Base-by-base conservation (phyloP, 2,329 filamentous ascomycete genomes). In the Aureobasidium sp. region DNA sequence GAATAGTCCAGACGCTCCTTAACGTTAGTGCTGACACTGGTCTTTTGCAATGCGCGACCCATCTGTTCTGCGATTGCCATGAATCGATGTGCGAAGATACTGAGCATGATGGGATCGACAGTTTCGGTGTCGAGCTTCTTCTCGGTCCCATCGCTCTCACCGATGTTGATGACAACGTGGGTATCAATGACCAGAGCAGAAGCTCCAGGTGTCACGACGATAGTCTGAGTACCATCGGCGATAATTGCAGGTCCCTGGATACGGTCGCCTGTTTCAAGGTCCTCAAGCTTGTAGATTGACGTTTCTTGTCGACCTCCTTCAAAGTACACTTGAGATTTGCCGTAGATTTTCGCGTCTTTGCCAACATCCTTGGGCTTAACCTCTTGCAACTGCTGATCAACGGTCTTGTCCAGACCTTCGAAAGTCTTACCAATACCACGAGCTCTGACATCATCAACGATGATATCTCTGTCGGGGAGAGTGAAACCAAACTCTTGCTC, bases 401-500 rank as follows among this genome's bases (percentile, higher is more conserved):
- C 89, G 0, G 89, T 93, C 77, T 90, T 88, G 64, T 91, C 89
- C 34, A 87, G 78, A 50, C 88, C 87, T 59, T 89, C 82, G 72
- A 92, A 93, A 50, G 90, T 93, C 79, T 91, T 95, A 51, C 90
- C 92, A 65, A 96, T 95, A 15, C 91, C 91, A 62, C 93, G 83
- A 5, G 92, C 89, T 44, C 92, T 86, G 3, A 96, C 89, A 72
- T 96, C 92, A 65, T 96, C 92, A 8, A 97, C 82, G 50, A 96
- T 91, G 60, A 96, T 90, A 67, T 96, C 90, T 61, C 91, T 82
- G 63, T 95, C 89, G 27, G 86, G 85, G 2, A 97, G 79, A 0
- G 89, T 95, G 70, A 97, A 97, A 0, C 91, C 91, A 70, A 97
- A 97, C 71, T 97, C 92, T 70, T 94, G 91, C 58, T 91, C 87